phyloP scores from a whole-genome alignment of 768 basidiomycete genomes.

The Zangia roseola region DNA sequence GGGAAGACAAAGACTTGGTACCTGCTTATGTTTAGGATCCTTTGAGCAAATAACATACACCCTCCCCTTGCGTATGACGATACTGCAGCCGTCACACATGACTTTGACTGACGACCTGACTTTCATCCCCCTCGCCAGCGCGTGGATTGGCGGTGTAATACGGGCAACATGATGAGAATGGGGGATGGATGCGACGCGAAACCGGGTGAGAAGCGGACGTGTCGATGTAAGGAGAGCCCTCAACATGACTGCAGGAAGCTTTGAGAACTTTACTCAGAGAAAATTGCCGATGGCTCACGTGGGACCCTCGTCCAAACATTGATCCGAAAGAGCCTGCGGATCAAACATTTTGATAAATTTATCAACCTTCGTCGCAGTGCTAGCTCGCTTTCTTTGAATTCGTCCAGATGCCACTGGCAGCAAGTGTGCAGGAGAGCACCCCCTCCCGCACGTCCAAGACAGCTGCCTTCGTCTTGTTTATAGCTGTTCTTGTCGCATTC shows the following conservation, averaged over 20 bases:
- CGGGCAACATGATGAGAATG: conserved; percentile 32
- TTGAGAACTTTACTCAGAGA: no score
- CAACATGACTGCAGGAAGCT: conserved; percentile 45
- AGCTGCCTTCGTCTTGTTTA: conserved; percentile 54
- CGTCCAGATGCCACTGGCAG: no score
- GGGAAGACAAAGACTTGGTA: conserved; percentile 32
- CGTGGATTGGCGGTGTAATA: conserved; percentile 25
- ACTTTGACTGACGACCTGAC: conserved; percentile 91
- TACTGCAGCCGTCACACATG: conserved; percentile 91
- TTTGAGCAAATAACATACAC: conserved; percentile 91
- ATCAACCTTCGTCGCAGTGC: no score
- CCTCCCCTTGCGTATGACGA: conserved; percentile 87
- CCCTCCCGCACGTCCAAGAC: conserved; percentile 31
- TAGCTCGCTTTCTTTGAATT: no score
- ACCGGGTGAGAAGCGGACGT: conserved; percentile 57
- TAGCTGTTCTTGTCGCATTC: conserved; percentile 63
- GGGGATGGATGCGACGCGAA: conserved; percentile 39
- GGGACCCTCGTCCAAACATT: neutral
- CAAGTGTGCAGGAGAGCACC: neutral
- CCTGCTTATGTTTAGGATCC: conserved; percentile 98
- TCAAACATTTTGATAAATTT: no score
- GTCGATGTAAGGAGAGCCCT: conserved; percentile 63
- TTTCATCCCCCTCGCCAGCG: conserved; percentile 83
- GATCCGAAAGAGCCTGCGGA: neutral
- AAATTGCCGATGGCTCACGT: no score